Base-by-base conservation (phyloP, 179 eudicot species). In the Amaranthus tricolor region DNA sequence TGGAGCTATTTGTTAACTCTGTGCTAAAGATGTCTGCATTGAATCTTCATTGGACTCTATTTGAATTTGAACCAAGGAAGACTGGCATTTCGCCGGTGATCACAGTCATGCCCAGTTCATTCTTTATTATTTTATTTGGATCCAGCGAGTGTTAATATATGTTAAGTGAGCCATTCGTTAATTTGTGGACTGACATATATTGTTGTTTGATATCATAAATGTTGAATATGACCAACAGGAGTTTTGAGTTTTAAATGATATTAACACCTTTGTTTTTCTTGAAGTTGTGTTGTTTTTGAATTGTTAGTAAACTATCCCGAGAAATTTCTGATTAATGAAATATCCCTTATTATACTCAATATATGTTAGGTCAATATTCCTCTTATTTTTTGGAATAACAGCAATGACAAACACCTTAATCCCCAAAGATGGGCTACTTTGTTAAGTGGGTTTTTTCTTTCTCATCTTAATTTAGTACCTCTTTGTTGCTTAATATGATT, bases 401-500 rank as follows among this genome's bases (percentile, higher is more conserved):
- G 40, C 40, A 31, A 31, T 31, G 40, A 31, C 40, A 31, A 31
- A 31, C 40, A 31, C 40, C 40, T 31, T 31, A 31, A 31, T 31
- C 40, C 40, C 40, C 2, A 1, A 31, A 31, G 40, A 31, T 31
- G 40, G 40, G 40, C 40, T 31, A 31, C 40, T 31, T 7, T 72
- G 21, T 47, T 21, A 4, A 49, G 15, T 48, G 9, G 19, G n/a
- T 19, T 44, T 13, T 15, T 62, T 3, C 21, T 40, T 53, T 62
- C 15, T 20, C 53, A 45, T 66, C 57, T 14, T 14, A 19, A 21
- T 47, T 43, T 40, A 49, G 57, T 47, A 43, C 47, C 15, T 48
- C 54, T 40, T 58, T 47, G 7, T 31, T 68, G 78, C n/a, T 59
- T 31, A 67, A 49, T 40, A 57, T 67, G 72, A 8, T 59, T 68